phyloP scores from a whole-genome alignment of 2,329 filamentous ascomycete genomes.

The Geoglossum cookeanum region DNA sequence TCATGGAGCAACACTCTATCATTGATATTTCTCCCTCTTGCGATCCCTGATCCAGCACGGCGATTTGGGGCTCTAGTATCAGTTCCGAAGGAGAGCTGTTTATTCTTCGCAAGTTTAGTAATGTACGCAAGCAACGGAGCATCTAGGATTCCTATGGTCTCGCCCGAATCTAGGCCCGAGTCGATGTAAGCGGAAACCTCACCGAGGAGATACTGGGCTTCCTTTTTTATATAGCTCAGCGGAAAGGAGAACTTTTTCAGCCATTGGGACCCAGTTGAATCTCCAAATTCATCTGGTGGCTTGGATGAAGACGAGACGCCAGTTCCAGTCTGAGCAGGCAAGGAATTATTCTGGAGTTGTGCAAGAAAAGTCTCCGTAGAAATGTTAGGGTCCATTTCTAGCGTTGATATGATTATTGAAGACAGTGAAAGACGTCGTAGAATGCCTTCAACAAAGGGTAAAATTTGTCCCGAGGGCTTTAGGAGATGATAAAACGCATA shows the following conservation, averaged over 20 bases:
- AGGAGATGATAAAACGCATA: background rate
- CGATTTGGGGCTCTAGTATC: background rate
- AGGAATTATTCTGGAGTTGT: background rate
- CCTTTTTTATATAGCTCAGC: background rate
- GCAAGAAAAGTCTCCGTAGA: background rate
- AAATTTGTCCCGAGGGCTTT: background rate
- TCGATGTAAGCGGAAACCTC: background rate
- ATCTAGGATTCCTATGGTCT: background rate
- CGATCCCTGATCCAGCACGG: background rate
- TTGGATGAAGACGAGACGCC: background rate
- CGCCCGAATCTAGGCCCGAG: background rate
- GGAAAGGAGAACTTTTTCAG: background rate
- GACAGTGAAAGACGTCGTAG: background rate
- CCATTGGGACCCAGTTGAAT: background rate
- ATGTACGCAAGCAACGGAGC: background rate
- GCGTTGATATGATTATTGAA: background rate
- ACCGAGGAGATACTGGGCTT: background rate
- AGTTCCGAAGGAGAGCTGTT: slow-evolving; percentile 1
- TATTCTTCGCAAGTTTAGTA: background rate
- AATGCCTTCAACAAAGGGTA: background rate
- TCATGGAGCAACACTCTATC: slow-evolving; percentile 1
- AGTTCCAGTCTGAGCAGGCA: background rate
- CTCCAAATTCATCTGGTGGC: background rate
- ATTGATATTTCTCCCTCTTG: background rate
- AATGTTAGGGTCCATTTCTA: background rate